A percentile compares a stretch with the other conserved stretches of the same genome.
These are phyloP conservation scores for Rhizodiscina lignyota DNA, from an alignment of 495 filamentous ascomycete genomes.

Conservation along the genomic window DNA sequence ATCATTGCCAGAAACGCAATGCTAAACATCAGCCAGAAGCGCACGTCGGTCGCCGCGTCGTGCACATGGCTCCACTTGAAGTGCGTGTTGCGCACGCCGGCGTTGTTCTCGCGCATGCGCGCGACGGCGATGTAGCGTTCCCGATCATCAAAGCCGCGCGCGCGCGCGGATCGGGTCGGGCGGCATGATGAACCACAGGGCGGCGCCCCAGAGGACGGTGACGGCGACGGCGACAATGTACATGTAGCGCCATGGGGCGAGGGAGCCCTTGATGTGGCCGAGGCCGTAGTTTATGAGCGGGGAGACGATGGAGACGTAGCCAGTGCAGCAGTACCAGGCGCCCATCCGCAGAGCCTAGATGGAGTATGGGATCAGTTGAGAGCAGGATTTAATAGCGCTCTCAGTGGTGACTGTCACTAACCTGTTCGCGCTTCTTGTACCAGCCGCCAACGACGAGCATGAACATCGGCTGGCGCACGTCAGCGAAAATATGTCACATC, in stretches of 20 bases:
- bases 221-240: slow-evolving; percentile 28
- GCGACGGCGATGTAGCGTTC: slow-evolving; percentile 18
- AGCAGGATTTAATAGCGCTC: too few species aligned
- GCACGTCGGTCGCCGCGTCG: slow-evolving; percentile 27
- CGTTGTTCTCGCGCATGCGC: slow-evolving; percentile 15
- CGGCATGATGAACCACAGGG: slow-evolving; percentile 19
- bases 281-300: slow-evolving; percentile 34
- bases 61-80: slow-evolving; percentile 22
- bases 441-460: slow-evolving; percentile 28
- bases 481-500: too few species aligned
- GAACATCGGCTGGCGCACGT: too few species aligned
- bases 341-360: slow-evolving; percentile 29
- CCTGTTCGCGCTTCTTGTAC: slow-evolving; percentile 28
- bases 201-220: slow-evolving; percentile 26
- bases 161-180: slow-evolving; percentile 40
- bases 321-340: slow-evolving; percentile 27
- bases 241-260: slow-evolving; percentile 15
- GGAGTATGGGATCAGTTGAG: too few species aligned
- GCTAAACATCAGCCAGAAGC: slow-evolving; percentile 24
- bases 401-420: too few species aligned
- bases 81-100: slow-evolving; percentile 17
- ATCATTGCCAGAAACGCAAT: slow-evolving; percentile 27
- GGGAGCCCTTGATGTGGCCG: slow-evolving; percentile 25
- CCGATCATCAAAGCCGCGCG: slow-evolving; percentile 17
- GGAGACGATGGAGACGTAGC: slow-evolving; percentile 29